Evolutionary conservation across 2,329 filamentous ascomycete species (phyloP).

Genomic region (Xylariaceae sp.): DNA sequence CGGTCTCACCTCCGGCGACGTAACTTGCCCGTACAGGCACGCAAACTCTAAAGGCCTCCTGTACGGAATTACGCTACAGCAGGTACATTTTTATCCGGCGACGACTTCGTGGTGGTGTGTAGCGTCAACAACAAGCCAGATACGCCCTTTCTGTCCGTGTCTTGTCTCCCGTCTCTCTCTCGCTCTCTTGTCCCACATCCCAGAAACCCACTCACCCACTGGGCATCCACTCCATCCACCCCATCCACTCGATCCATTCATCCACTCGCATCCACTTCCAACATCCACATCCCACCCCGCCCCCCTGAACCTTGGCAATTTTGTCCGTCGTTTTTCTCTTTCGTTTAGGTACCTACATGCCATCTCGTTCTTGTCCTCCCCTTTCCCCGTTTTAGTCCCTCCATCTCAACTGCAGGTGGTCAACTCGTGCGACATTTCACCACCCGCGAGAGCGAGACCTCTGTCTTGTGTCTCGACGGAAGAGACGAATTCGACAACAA

Average conservation of each 20-base stretch:
- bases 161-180: not conserved
- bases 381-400: constrained; percentile 20
- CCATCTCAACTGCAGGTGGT: constrained; percentile 14
- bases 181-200: not conserved
- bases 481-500: constrained; percentile 14
- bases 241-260: not conserved
- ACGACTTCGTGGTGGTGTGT: too few relatives aligned
- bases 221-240: too few relatives aligned
- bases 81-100: not conserved
- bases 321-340: constrained; percentile 11
- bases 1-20: not conserved
- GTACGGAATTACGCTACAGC: not conserved
- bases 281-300: constrained; percentile 5
- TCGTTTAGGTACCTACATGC: not conserved
- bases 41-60: not conserved
- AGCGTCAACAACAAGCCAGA: not conserved
- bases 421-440: constrained; percentile 23
- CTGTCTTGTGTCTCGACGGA: constrained; percentile 23
- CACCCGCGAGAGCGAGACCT: constrained; percentile 23
- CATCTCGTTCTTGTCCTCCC: constrained; percentile 20
- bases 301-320: constrained; percentile 19
- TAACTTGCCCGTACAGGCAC: not conserved
- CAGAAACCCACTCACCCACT: too few relatives aligned
- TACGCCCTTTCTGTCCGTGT: not conserved
- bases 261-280: not conserved